Conservation (phyloP, 768 basidiomycete species). For the Dictyophora rubrovolvata region DNA sequence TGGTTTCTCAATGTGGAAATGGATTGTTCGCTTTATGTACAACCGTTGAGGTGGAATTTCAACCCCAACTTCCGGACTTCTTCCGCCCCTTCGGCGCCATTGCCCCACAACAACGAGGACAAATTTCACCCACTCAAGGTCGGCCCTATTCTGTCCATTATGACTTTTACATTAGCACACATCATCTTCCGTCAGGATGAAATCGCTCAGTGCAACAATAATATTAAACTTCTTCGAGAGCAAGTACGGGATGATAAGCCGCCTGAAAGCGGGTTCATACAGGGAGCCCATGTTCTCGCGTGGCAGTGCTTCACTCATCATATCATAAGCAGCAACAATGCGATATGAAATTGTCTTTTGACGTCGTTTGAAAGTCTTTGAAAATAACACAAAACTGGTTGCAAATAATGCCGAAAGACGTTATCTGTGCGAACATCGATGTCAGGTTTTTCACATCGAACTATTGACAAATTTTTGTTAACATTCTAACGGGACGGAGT, state of each 20-base stretch:
- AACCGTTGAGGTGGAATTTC: too few species aligned
- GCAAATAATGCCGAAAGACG: conserved; percentile 41
- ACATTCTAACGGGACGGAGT: conserved; percentile 19
- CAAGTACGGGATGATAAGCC: too few species aligned
- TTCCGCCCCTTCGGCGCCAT: too few species aligned
- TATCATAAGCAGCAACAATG: conserved; percentile 24
- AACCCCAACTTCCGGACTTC: too few species aligned
- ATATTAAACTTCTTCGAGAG: conserved; percentile 28
- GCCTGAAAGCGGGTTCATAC: conserved; percentile 51
- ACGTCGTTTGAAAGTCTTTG: conserved; percentile 29
- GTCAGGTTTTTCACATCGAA: conserved; percentile 37
- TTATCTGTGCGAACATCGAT: conserved; percentile 51
- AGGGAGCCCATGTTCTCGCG: conserved; percentile 61
- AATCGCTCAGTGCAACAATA: conserved; percentile 35
- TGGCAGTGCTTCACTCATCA: conserved; percentile 50
- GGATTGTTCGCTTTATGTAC: too few species aligned
- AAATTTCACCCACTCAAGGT: conserved; percentile 55
- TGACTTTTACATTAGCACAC: not conserved
- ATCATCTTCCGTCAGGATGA: conserved; percentile 35
- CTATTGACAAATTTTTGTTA: too few species aligned
- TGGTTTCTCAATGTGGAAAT: too few species aligned
- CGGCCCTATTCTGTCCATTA: not conserved
- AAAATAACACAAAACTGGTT: conserved; percentile 52
- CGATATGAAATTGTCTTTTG: conserved; percentile 3
- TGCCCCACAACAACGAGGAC: too few species aligned